Conservation (phyloP, 2,329 filamentous ascomycete species). For the Sphaerulina vaccinii region DNA sequence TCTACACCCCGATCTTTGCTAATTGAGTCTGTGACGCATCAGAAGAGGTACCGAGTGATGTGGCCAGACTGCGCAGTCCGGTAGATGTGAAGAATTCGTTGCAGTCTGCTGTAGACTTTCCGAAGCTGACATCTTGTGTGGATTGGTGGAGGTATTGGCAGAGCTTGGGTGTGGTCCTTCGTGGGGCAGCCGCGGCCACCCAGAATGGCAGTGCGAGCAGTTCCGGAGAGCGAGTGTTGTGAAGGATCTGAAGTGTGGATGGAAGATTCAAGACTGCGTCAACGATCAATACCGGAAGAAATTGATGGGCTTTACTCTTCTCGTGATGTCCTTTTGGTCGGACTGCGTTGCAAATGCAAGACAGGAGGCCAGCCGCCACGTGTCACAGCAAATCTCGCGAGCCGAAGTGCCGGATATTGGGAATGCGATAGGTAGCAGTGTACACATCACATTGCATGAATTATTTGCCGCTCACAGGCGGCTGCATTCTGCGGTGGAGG, state of each 20-base stretch:
- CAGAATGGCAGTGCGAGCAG: neutral
- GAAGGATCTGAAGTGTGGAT: neutral
- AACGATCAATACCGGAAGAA: neutral
- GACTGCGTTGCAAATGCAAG: slow-evolving; percentile 11
- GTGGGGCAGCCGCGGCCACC: neutral
- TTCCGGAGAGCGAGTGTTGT: neutral
- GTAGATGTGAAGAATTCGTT: neutral
- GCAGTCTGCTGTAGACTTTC: neutral
- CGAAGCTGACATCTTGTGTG: neutral
- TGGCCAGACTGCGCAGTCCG: neutral
- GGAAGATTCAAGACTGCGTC: slow-evolving; percentile 1
- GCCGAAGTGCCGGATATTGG: slow-evolving; percentile 8
- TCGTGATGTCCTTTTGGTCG: no score
- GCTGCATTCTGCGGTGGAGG: slow-evolving; percentile 10
- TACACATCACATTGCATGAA: slow-evolving; percentile 4
- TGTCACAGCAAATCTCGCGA: slow-evolving; percentile 16
- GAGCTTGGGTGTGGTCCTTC: neutral
- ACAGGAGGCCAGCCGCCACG: slow-evolving; percentile 13
- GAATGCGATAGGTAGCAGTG: slow-evolving; percentile 9
- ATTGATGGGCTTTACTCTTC: no score
- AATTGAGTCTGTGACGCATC: no score
- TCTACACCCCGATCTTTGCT: no score
- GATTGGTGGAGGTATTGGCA: neutral
- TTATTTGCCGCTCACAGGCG: slow-evolving; percentile 7
- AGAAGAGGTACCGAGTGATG: neutral